phyloP scores from a whole-genome alignment of 2,329 filamentous ascomycete genomes.

The Fusarium anguioides region DNA sequence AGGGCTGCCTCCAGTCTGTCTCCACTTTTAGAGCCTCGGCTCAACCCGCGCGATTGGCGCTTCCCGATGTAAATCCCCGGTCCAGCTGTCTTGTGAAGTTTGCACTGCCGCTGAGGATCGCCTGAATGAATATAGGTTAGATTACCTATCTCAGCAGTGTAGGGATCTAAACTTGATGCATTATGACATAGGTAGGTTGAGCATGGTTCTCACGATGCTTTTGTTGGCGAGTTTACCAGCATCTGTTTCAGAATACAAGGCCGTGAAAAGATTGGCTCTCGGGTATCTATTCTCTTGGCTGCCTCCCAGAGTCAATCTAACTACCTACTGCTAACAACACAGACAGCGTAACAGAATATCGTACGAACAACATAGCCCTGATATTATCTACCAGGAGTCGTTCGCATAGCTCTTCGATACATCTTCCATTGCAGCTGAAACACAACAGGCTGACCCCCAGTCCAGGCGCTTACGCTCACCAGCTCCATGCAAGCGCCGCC shows the following conservation, averaged over 20 bases:
- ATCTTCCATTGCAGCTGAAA: constrained; percentile 10
- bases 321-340: neutral
- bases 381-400: neutral
- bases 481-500: constrained; percentile 28
- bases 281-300: constrained; percentile 15
- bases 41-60: constrained; percentile 32
- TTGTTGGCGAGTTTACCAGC: too few species aligned
- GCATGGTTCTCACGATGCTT: neutral
- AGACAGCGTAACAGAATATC: neutral
- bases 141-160: constrained; percentile 35
- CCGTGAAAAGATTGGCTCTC: constrained; percentile 3
- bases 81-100: constrained; percentile 5
- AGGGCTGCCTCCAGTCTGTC: constrained; percentile 35
- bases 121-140: constrained; percentile 35
- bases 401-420: neutral
- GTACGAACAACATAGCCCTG: neutral
- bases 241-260: neutral
- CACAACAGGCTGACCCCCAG: neutral
- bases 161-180: constrained; percentile 21
- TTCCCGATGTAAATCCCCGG: constrained; percentile 17
- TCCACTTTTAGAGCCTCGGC: constrained; percentile 20
- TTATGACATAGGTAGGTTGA: constrained; percentile 12
- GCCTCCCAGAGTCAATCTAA: constrained; percentile 18
- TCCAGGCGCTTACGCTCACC: constrained; percentile 25
- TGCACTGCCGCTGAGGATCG: constrained; percentile 31